Base-by-base conservation (phyloP, 2,329 filamentous ascomycete genomes). In the Coniochaeta sp. region DNA sequence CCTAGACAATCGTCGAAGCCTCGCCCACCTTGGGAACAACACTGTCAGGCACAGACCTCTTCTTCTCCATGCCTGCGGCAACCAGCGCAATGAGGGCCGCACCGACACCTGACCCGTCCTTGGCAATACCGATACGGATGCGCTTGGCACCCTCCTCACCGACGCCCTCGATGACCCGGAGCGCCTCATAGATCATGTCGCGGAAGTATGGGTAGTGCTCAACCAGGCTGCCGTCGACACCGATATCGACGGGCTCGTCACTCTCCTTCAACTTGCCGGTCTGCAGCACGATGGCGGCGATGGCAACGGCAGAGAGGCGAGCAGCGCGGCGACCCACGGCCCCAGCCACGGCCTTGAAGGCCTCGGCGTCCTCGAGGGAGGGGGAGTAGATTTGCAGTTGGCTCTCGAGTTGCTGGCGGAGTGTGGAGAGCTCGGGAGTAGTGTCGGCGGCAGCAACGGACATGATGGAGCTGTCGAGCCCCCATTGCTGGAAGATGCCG, bases 171-270 rank as follows among this genome's bases (percentile, higher is more conserved):
- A 96, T 83, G 52, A 82, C 83, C 48, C 83, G 74, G 53, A 97
- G 76, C 6, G 89, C 89, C 64, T 95, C 88, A 56, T 91, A 82
- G 56, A 97, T 87, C 74, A 94, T 87, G 52, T 87, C 85, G 58
- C 94, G 85, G 71, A 96, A 99, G 63, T 85, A 85, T 8, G 94
- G 94, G 69, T 97, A 97, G 72, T 95, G 94, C 70, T 97, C 94
- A 2, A 97, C 91, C 50, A 99, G 75, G 64, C 86, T 91, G 58
- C 94, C 94, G 65, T 99, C 94, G 2, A 97, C 92, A 61, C 94
- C 94, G 61, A 99, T 83, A 65, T 99, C 94, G 52, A 87, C 74
- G 24, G 94, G 79, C 50, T 91, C 81, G 45, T 89, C 85, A 8
- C 81, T 76, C 12, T 82, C 69, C 20, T 72, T 63, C 38, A 97